Percentiles rank a stretch among this genome's conserved stretches.
phyloP scores from a whole-genome alignment of 1,139 yeast species.

The Geotrichum histeridarum region DNA sequence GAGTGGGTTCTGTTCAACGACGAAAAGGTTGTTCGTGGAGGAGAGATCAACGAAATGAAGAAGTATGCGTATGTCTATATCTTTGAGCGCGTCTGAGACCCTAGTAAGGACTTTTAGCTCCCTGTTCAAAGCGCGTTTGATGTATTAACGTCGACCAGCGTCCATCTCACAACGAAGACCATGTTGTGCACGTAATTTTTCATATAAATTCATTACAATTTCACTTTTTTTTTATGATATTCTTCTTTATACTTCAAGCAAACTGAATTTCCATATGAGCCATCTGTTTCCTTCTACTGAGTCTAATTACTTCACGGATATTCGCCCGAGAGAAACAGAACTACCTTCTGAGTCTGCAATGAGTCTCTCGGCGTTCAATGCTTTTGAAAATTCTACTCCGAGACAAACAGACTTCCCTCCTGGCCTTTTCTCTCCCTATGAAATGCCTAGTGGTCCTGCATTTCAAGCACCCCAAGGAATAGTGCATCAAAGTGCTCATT shows the following conservation, averaged over 20 bases:
- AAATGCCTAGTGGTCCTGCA: not conserved
- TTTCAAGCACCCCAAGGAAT: not conserved
- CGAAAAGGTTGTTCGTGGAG: slow-evolving; percentile 80
- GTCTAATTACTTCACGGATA: too few species aligned
- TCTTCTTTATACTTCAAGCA: too few species aligned
- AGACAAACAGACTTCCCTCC: not conserved
- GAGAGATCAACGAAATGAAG: slow-evolving; percentile 54
- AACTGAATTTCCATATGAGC: too few species aligned
- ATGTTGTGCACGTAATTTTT: too few species aligned
- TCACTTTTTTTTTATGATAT: too few species aligned
- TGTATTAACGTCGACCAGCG: too few species aligned
- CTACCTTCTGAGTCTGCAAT: not conserved
- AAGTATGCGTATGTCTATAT: slow-evolving; percentile 48
- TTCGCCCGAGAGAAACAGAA: too few species aligned
- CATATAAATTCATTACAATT: too few species aligned
- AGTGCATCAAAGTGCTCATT: not conserved
- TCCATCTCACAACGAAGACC: too few species aligned
- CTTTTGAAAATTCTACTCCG: not conserved
- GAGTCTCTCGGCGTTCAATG: not conserved
- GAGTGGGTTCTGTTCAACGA: slow-evolving; percentile 88
- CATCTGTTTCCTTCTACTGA: too few species aligned
- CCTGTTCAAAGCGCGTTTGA: too few species aligned
- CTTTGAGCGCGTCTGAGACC: slow-evolving; percentile 30
- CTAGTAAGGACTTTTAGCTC: not conserved
- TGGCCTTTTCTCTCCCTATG: not conserved